Percentiles rank a stretch among this genome's conserved stretches.
Evolutionary conservation across 2,329 filamentous ascomycete genomes (phyloP).

Genomic region (Talaromyces sp.): DNA sequence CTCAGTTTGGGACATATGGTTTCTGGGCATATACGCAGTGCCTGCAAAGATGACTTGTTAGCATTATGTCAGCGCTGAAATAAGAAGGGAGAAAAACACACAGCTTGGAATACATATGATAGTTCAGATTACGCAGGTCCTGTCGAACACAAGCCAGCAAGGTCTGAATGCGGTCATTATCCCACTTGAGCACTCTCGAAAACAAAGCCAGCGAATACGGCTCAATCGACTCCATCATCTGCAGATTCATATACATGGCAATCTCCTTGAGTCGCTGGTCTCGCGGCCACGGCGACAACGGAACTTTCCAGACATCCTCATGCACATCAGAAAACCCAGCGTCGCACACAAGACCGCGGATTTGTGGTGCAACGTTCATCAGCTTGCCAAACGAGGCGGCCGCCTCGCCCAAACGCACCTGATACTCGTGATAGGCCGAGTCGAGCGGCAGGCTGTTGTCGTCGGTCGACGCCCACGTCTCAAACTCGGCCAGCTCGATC

Average conservation of each 20-base stretch:
- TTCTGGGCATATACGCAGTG: conserved; percentile 11
- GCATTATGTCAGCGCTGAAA: background rate
- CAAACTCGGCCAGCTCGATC: conserved; percentile 24
- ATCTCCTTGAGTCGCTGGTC: conserved; percentile 14
- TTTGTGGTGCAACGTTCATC: conserved; percentile 22
- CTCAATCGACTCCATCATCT: conserved; percentile 18
- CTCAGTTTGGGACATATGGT: conserved; percentile 18
- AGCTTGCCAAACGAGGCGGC: conserved; percentile 19
- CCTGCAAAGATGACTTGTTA: background rate
- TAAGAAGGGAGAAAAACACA: background rate
- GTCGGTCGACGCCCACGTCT: conserved; percentile 23
- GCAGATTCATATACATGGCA: conserved; percentile 14
- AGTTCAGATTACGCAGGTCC: conserved; percentile 11
- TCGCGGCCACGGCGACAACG: conserved; percentile 30
- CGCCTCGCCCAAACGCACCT: conserved; percentile 16
- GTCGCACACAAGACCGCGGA: conserved; percentile 38
- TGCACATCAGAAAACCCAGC: conserved; percentile 48
- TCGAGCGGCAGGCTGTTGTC: conserved; percentile 19
- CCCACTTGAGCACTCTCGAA: conserved; percentile 20
- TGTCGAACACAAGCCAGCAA: conserved; percentile 1
- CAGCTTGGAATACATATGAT: conserved; percentile 11
- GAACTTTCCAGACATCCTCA: conserved; percentile 34
- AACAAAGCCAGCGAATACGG: conserved; percentile 21
- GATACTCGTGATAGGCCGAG: conserved; percentile 16
- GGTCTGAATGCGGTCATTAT: conserved; percentile 8